These are phyloP conservation scores for Penicillium digitatum DNA, from an alignment of 2,329 filamentous ascomycete species.

Conservation along the genomic window DNA sequence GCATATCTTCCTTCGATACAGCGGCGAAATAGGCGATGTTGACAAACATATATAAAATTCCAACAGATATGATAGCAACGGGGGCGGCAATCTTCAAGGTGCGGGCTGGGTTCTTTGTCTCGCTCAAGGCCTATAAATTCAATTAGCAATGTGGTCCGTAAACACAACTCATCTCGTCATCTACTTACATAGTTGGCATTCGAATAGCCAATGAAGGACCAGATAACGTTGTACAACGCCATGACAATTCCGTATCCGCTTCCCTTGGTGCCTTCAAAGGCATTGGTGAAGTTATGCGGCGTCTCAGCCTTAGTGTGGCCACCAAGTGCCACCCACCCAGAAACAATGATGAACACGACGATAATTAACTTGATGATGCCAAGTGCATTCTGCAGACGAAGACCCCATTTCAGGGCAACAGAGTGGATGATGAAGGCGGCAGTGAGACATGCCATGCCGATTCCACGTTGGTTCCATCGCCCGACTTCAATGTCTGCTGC, in stretches of 20 bases:
- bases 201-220: slow-evolving; percentile 58
- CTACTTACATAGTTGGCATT: slow-evolving; percentile 59
- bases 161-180: background rate
- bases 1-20: slow-evolving; percentile 55
- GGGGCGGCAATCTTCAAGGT: slow-evolving; percentile 58
- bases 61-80: slow-evolving; percentile 52
- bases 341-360: slow-evolving; percentile 46
- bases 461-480: slow-evolving; percentile 49
- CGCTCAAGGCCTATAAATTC: slow-evolving; percentile 43
- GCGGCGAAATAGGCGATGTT: slow-evolving; percentile 59
- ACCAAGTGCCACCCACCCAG: slow-evolving; percentile 40
- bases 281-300: slow-evolving; percentile 38
- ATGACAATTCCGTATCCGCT: slow-evolving; percentile 51
- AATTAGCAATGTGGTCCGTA: slow-evolving; percentile 16
- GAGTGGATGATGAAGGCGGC: slow-evolving; percentile 49
- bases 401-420: slow-evolving; percentile 45
- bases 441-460: slow-evolving; percentile 49
- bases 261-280: slow-evolving; percentile 38
- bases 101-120: slow-evolving; percentile 55
- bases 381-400: slow-evolving; percentile 49
- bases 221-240: slow-evolving; percentile 59
- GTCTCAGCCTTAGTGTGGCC: slow-evolving; percentile 38
- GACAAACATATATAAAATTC: slow-evolving; percentile 54
- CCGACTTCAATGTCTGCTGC: slow-evolving; percentile 42
- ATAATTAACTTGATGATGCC: slow-evolving; percentile 51